phyloP scores from a whole-genome alignment of 768 basidiomycete species.

The Leccinum variicolor region DNA sequence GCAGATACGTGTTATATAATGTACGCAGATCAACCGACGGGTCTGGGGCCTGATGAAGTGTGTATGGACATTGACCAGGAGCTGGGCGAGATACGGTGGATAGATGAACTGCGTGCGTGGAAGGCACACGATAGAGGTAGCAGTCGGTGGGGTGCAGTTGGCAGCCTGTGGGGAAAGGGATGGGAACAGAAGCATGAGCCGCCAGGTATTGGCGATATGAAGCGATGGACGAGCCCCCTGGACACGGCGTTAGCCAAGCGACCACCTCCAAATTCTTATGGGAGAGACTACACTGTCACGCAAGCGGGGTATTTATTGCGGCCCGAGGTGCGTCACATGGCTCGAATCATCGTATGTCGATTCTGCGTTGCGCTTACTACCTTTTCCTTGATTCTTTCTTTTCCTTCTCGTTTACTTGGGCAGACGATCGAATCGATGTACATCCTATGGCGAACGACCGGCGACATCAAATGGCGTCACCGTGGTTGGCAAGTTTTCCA shows the following conservation, averaged over 20 bases:
- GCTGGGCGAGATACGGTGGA: background rate
- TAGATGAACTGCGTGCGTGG: background rate
- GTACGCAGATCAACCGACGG: slow-evolving; percentile 68
- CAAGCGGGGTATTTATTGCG: slow-evolving; percentile 53
- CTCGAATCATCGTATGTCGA: background rate
- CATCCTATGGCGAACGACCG: slow-evolving; percentile 67
- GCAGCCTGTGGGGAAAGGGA: too few relatives aligned
- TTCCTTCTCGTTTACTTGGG: background rate
- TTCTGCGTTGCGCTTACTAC: background rate
- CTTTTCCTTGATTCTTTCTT: too few relatives aligned
- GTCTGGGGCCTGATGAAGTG: slow-evolving; percentile 58
- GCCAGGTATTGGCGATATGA: slow-evolving; percentile 46
- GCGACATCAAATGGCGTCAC: slow-evolving; percentile 64
- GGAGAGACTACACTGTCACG: slow-evolving; percentile 52
- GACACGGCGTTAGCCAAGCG: background rate
- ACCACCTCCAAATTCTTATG: background rate
- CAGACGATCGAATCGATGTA: slow-evolving; percentile 76
- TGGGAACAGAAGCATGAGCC: slow-evolving; percentile 33
- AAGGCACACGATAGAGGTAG: slow-evolving; percentile 23
- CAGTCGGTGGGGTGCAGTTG: slow-evolving; percentile 26
- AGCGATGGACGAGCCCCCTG: slow-evolving; percentile 17
- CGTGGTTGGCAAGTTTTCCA: slow-evolving; percentile 70
- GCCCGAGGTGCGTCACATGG: slow-evolving; percentile 55
- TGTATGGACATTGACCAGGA: background rate
- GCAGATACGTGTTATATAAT: slow-evolving; percentile 70